Base-by-base conservation (phyloP, 805 yeast species). In the Teunomyces cretensis region DNA sequence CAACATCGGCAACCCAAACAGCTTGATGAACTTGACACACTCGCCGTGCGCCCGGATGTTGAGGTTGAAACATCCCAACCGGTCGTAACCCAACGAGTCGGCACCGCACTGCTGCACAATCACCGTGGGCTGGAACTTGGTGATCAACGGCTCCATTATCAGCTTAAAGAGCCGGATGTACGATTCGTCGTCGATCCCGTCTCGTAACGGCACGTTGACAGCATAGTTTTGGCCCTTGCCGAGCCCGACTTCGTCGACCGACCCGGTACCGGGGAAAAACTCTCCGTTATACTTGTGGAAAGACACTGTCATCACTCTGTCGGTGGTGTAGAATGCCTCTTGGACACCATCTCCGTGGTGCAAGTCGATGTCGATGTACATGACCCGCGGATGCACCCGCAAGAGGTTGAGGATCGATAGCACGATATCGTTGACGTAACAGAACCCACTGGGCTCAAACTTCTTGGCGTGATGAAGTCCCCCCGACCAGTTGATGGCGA, bases 271-370 rank as follows among this genome's bases (percentile, higher is more conserved):
- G 2, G 99, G 99, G 76, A 92, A 92, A 62, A 89, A 92, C 64
- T 89, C 94, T 15, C 98, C 98, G 56, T 80, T 80, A 64, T 84
- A 92, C 67, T 90, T 92, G 74, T 91, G 98, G 75, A 91, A 91
- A 9, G 95, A 86, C 54, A 91, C 91, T 1, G 97, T 91, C 97
- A 91, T 90, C 38, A 91, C 98, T 48, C 98, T 73, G 65, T 91
- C 98, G 1, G 97, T 88, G 13, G 94, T 80, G 68, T 92, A 88
- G 60, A 92, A 92, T 1, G 97, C 97, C 65, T 92, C 98, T 65
- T 92, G 96, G 14, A 92, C 98, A 52, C 98, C 98, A 66, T 92
- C 98, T 37, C 98, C 98, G 61, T 92, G 98, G 64, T 92, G 98
- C 11, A 92, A 79, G 64, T 92, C 98, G 45, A 90, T 91, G 65